Evolutionary conservation across 2,329 filamentous ascomycete species (phyloP).

Genomic region (Biscogniauxia sp.): DNA sequence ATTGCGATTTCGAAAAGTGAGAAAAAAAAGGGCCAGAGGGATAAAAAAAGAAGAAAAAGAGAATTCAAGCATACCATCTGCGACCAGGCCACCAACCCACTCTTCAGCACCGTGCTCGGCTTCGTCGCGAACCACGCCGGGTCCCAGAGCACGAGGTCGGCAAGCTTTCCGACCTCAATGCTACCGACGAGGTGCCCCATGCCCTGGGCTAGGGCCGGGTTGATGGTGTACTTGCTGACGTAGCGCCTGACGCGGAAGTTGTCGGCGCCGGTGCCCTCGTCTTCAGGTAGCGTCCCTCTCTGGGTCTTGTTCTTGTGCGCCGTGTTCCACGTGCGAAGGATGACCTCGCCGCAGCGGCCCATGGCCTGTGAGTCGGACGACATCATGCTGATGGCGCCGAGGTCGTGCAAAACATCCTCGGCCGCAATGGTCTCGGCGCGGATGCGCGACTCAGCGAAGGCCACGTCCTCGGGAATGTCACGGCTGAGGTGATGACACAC

Average conservation of each 20-base stretch:
- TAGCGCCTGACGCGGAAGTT: conserved; percentile 93
- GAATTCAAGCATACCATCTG: conserved; percentile 65
- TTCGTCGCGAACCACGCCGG: conserved; percentile 85
- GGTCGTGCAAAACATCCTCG: conserved; percentile 91
- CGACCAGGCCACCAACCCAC: conserved; percentile 77
- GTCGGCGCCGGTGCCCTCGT: conserved; percentile 75
- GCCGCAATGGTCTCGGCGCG: conserved; percentile 94
- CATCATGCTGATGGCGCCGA: conserved; percentile 98
- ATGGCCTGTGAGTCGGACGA: conserved; percentile 93
- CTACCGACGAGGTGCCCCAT: conserved; percentile 86
- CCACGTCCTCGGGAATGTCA: conserved; percentile 92
- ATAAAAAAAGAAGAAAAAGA: conserved; percentile 9
- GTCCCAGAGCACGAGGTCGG: conserved; percentile 86
- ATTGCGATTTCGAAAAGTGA: background rate
- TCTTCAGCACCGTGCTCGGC: conserved; percentile 78
- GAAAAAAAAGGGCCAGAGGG: background rate
- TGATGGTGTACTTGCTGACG: conserved; percentile 94
- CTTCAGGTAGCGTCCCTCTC: conserved; percentile 72
- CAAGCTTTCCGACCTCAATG: conserved; percentile 84
- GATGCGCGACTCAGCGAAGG: conserved; percentile 92
- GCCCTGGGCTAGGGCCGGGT: conserved; percentile 86
- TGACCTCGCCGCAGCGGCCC: conserved; percentile 92
- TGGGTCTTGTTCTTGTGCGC: conserved; percentile 95
- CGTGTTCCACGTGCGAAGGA: conserved; percentile 93
- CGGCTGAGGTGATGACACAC: conserved; percentile 92